These are phyloP conservation scores for Microbotryomycetes sp. DNA, from an alignment of 1,284 basidiomycete species.

Conservation along the genomic window DNA sequence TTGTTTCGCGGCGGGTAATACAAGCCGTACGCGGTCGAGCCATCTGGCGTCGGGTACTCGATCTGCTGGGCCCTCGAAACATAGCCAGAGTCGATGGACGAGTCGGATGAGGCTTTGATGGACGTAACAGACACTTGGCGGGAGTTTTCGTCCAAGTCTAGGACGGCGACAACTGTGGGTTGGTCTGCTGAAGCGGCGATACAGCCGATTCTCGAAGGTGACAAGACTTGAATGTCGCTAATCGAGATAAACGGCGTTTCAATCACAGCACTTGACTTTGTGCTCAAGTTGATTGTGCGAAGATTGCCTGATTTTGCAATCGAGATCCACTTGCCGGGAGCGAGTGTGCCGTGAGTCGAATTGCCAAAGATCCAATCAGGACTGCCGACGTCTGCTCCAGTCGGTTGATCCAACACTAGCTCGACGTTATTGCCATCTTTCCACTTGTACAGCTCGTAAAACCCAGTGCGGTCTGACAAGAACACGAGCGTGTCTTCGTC, in stretches of 20 bases:
- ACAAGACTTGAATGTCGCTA: conserved; percentile 44
- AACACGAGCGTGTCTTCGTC: conserved; percentile 52
- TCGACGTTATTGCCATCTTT: conserved; percentile 37
- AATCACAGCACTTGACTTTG: conserved; percentile 37
- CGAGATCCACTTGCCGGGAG: conserved; percentile 48
- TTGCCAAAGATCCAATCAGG: conserved; percentile 54
- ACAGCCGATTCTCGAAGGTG: conserved; percentile 27
- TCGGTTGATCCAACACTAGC: conserved; percentile 47
- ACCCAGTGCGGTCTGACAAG: conserved; percentile 60
- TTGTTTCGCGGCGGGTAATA: conserved; percentile 59
- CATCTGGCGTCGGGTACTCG: conserved; percentile 14
- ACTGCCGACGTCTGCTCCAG: conserved; percentile 46
- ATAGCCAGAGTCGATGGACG: conserved; percentile 20
- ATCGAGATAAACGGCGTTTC: conserved; percentile 50
- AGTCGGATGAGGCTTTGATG: conserved; percentile 18
- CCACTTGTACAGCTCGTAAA: conserved; percentile 60
- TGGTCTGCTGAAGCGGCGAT: conserved; percentile 46
- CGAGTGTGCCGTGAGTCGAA: conserved; percentile 51
- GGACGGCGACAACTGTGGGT: conserved; percentile 42
- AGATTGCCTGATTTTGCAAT: conserved; percentile 46
- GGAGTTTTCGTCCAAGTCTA: conserved; percentile 18
- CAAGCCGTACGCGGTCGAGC: conserved; percentile 45
- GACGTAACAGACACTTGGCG: conserved; percentile 1
- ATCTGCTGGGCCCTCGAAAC: conserved; percentile 21
- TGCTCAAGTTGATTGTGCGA: conserved; percentile 24